phyloP scores from a whole-genome alignment of 768 basidiomycete species.

The Leucocoprinus leucothites region DNA sequence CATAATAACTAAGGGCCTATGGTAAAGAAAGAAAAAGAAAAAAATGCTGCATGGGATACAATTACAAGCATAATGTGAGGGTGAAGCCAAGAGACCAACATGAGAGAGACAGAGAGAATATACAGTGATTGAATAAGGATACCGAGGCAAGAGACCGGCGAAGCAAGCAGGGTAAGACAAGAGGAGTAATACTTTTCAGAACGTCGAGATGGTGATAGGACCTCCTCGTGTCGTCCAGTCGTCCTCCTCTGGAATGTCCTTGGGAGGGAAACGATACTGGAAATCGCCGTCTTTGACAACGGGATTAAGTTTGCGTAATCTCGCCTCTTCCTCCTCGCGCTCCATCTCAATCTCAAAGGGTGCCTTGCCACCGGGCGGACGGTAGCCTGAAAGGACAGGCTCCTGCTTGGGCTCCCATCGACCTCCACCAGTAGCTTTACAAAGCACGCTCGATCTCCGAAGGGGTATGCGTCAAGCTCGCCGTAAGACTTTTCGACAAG shows the following conservation, averaged over 20 bases:
- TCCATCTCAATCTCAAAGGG: slow-evolving; percentile 71
- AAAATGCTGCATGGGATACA: no score
- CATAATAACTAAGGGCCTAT: slow-evolving; percentile 15
- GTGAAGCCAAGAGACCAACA: no score
- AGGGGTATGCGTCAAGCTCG: slow-evolving; percentile 77
- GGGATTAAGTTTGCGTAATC: slow-evolving; percentile 52
- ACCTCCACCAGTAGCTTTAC: slow-evolving; percentile 78
- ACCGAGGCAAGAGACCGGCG: slow-evolving; percentile 3
- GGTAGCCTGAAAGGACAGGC: slow-evolving; percentile 42
- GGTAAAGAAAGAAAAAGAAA: background rate
- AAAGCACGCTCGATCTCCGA: slow-evolving; percentile 59
- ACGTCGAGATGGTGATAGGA: slow-evolving; percentile 58
- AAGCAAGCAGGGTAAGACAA: background rate
- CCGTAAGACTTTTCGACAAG: slow-evolving; percentile 50
- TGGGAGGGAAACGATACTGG: slow-evolving; percentile 58
- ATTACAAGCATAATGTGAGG: no score
- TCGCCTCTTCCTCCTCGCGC: slow-evolving; percentile 54
- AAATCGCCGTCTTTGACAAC: slow-evolving; percentile 64
- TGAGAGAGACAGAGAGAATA: background rate
- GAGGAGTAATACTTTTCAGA: slow-evolving; percentile 37
- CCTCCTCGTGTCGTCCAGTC: slow-evolving; percentile 20
- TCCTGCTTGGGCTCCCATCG: slow-evolving; percentile 72
- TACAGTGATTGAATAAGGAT: slow-evolving; percentile 15
- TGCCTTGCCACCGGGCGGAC: slow-evolving; percentile 65
- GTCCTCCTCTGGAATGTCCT: slow-evolving; percentile 9